Evolutionary conservation across 108 stramenopile species (phyloP), one percentile per base, ranked within the genome.

Genomic region (Heterococcus sp.): DNA sequence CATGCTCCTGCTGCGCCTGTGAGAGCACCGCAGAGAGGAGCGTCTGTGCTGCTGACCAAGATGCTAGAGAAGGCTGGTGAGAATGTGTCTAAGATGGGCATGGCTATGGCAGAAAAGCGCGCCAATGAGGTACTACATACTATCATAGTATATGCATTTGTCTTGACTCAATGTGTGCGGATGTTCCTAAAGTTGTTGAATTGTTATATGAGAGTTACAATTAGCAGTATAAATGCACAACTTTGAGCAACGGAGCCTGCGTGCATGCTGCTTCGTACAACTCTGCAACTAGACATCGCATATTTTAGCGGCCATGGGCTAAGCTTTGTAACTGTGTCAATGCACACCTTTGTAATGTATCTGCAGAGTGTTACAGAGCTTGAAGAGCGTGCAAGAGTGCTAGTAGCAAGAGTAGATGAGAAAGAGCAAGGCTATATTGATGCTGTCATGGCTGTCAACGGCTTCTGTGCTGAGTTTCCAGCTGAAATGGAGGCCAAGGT

Each of bases 401-500:
- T 58, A 21, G 46, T 21, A 21, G 46, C 46, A 21, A 33, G 8
- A 35, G 77, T 78, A 35, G 77, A 78, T 31, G 34, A 63, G 2
- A 40, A 68, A 1, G 77, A 78, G n/a, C 69, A 33, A 29, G 77
- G 63, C 30, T 78, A 78, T 32, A 78, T 78, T 30, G 77, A 68
- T 1, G 66, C 77, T 28, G 69, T 78, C 31, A 46, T 78, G 69
- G 66, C 65, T 29, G 32, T 78, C 40, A 78, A 78, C 70, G 46
- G 77, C 14, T 78, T 70, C 70, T 70, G 32, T 3, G 66, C 77
- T 14, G 77, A 78, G 34, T 78, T 78, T 37, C 77, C 70, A 32
- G 39, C 77, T 0, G 77, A 67, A 32, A 78, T 78, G 77, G 77
- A 78, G 36, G 70, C 38, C 1, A 78, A 78, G 33, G 68, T 78